Base-by-base conservation (phyloP, 2,329 filamentous ascomycete genomes). In the Coleophoma eucalyptorum region DNA sequence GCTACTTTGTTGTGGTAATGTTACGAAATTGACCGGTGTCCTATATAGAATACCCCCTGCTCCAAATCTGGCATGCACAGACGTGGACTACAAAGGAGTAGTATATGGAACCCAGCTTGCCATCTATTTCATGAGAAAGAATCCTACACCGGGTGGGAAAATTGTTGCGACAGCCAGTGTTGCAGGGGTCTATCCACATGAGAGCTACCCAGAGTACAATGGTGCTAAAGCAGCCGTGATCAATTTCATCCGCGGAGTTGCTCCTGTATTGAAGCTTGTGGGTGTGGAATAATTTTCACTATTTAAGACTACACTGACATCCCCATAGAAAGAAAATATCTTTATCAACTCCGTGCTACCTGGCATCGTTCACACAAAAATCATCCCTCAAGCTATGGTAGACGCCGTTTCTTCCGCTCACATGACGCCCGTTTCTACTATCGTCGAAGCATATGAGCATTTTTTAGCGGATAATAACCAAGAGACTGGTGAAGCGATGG, bases 81-180 rank as follows among this genome's bases (percentile, higher is more conserved):
- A 80, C 55, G 62, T 77, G n/a, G 69, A 75, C 58, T 74, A 73
- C 62, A 79, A 79, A 58, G 73, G 73, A 3, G 69, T 80, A 1
- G 60, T 79, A 0, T 78, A 78, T 50, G 74, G 75, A 4, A 73
- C 70, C 1, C 69, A 71, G 49, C 64, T 79, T 8, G 74, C 77
- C 1, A 73, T 72, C 10, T 75, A 80, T 55, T 80, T 77, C 59
- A 79, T 79, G 77, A 67, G 75, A 12, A 70, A 77, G 51, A 79
- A 78, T 50, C 57, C 62, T 3, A 60, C 58, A 0, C 68, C 68
- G 0, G 72, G 72, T 2, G 75, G 74, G 1, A 69, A 65, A 49
- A 74, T 78, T 48, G 62, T 76, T 11, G 66, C 69, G 0, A 77
- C 74, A 1, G 66, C 67, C 2, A 75, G 70, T 51, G 69, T 72